Percentiles rank a stretch among this genome's conserved stretches.
phyloP scores from a whole-genome alignment of 371 early-diverging fungal species.

The Mucor velutinosus region DNA sequence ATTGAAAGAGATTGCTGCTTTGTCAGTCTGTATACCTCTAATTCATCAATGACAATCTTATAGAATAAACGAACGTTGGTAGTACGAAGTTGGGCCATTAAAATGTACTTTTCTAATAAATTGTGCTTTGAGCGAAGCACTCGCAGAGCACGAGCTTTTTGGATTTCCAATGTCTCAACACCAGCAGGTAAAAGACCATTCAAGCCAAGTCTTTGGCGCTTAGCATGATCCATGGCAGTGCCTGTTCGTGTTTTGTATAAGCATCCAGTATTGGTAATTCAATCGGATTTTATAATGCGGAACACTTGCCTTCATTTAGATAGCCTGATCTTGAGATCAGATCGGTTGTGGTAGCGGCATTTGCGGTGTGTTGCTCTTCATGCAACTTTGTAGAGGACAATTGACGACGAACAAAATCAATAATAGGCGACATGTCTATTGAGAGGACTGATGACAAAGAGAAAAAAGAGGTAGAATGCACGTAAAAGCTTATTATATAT shows the following conservation, averaged over 20 bases:
- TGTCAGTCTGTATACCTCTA: conserved; percentile 52
- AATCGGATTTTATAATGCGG: neutral
- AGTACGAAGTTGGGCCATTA: conserved; percentile 78
- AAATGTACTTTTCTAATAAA: conserved; percentile 79
- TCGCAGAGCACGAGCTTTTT: conserved; percentile 73
- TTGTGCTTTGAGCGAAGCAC: conserved; percentile 65
- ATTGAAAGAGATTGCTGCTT: neutral
- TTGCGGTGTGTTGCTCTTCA: neutral
- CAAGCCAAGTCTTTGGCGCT: conserved; percentile 48
- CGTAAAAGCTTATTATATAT: neutral
- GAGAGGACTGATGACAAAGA: neutral
- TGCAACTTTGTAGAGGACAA: conserved; percentile 1
- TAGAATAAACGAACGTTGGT: conserved; percentile 84
- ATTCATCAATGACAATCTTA: conserved; percentile 71
- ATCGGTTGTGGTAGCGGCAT: conserved; percentile 1
- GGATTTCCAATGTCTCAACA: conserved; percentile 71
- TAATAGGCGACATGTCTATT: conserved; percentile 6
- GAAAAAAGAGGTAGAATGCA: neutral
- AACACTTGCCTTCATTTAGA: conserved; percentile 20
- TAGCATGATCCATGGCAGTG: conserved; percentile 14
- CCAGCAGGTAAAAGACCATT: conserved; percentile 72
- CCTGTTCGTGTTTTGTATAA: conserved; percentile 2
- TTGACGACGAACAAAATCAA: conserved; percentile 10
- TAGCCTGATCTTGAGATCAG: conserved; percentile 19
- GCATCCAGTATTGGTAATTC: neutral